These are phyloP conservation scores for Ceratobasidium sp. DNA, from an alignment of 1,284 basidiomycete species.

Conservation along the genomic window DNA sequence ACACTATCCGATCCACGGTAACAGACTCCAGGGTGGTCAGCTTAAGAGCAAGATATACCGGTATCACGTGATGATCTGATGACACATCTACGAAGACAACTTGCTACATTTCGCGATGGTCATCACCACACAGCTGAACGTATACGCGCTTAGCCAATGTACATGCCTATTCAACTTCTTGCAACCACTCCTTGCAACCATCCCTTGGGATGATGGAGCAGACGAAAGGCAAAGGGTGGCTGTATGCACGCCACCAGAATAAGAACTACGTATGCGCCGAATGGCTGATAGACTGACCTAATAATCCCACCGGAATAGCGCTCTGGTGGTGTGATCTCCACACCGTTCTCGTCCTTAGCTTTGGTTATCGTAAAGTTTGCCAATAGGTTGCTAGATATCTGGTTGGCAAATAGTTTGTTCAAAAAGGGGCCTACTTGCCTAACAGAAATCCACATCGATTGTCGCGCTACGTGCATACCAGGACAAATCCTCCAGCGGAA, in stretches of 20 bases:
- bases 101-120: too few relatives aligned
- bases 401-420: background rate
- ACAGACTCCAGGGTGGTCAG: too few relatives aligned
- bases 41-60: too few relatives aligned
- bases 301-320: constrained; percentile 17
- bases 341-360: constrained; percentile 26
- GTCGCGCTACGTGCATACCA: constrained; percentile 25
- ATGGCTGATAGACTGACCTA: constrained; percentile 1
- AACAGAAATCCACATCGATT: constrained; percentile 28
- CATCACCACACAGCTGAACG: too few relatives aligned
- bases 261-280: too few relatives aligned
- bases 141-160: background rate
- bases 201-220: constrained; percentile 11
- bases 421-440: background rate
- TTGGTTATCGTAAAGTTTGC: constrained; percentile 29
- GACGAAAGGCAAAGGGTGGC: constrained; percentile 16
- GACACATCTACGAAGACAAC: too few relatives aligned
- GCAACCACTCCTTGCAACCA: constrained; percentile 31
- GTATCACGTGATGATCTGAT: too few relatives aligned
- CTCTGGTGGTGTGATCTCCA: constrained; percentile 14
- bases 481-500: constrained; percentile 14
- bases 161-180: background rate
- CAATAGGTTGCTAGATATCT: constrained; percentile 9
- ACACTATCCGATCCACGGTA: too few relatives aligned
- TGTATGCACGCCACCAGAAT: background rate